These are phyloP conservation scores for Gossypium australe DNA, from an alignment of 345 rosid species.

Conservation along the genomic window DNA sequence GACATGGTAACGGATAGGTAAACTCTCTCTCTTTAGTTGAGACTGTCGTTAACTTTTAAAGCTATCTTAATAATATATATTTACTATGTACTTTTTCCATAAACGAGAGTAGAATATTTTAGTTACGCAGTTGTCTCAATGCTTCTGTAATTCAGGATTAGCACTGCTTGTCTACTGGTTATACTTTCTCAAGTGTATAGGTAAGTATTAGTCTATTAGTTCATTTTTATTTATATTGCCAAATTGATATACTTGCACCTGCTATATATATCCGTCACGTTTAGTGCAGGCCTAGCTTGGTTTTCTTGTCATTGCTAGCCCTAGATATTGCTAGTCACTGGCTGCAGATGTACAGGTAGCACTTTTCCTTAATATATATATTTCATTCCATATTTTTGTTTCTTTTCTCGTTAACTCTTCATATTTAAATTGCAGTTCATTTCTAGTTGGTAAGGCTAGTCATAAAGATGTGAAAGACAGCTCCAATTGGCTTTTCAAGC, in stretches of 20 bases:
- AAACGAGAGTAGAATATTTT: neutral
- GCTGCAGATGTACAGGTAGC: conserved; percentile 95
- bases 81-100: neutral
- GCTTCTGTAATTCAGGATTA: conserved; percentile 55
- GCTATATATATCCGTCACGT: conserved; percentile 2
- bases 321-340: conserved; percentile 91
- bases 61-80: neutral
- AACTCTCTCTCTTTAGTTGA: conserved; percentile 1
- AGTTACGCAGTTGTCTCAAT: neutral
- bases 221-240: neutral
- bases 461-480: conserved; percentile 96
- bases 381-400: neutral
- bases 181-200: conserved; percentile 28
- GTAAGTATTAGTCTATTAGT: conserved; percentile 24
- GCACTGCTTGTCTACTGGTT: conserved; percentile 92
- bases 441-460: conserved; percentile 77
- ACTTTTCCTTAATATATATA: neutral
- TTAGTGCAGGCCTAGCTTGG: conserved; percentile 78
- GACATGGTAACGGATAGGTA: conserved; percentile 98
- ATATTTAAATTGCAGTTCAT: conserved; percentile 59
- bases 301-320: conserved; percentile 75
- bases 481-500: conserved; percentile 82
- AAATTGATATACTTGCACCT: neutral
- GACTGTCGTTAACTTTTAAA: neutral
- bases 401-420: conserved; percentile 11